A percentile compares a stretch with the other conserved stretches of the same genome.
These are phyloP conservation scores for Posidonia oceanica DNA, from an alignment of 116 monocot species.

Conservation along the genomic window DNA sequence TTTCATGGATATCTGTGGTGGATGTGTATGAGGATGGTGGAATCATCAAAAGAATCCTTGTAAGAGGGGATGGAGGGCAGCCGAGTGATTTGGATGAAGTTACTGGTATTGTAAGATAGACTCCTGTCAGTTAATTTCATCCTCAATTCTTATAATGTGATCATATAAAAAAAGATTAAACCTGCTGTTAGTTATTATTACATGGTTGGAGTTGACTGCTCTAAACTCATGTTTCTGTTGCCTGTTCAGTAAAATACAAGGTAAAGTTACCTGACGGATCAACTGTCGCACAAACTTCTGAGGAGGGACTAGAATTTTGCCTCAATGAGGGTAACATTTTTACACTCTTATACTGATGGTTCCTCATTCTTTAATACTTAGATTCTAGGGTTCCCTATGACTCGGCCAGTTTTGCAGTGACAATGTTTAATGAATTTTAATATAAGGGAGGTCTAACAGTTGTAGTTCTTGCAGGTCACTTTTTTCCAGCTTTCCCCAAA, in stretches of 20 bases:
- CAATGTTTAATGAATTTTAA: no score
- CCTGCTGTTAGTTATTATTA: no score
- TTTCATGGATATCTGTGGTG: conserved; percentile 55
- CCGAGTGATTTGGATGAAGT: conserved; percentile 58
- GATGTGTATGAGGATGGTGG: conserved; percentile 68
- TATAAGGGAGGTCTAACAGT: neutral
- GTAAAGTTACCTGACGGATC: conserved; percentile 40
- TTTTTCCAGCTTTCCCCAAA: conserved; percentile 45
- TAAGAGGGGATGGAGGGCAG: conserved; percentile 26
- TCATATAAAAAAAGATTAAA: no score
- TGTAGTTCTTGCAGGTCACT: conserved; percentile 23
- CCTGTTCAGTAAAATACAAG: conserved; percentile 42
- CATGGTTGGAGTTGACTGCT: no score
- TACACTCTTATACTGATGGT: neutral
- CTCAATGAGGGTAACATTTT: conserved; percentile 40
- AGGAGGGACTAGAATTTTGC: conserved; percentile 48
- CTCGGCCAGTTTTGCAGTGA: no score
- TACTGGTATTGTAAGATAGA: conserved; percentile 25
- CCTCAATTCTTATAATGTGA: no score
- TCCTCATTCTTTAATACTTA: neutral
- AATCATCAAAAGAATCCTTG: conserved; percentile 59
- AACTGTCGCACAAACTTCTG: conserved; percentile 37
- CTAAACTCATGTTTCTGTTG: neutral
- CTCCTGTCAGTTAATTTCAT: neutral
- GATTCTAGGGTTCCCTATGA: neutral